phyloP scores from a whole-genome alignment of 768 basidiomycete species.

The Hydnomerulius pinastri region DNA sequence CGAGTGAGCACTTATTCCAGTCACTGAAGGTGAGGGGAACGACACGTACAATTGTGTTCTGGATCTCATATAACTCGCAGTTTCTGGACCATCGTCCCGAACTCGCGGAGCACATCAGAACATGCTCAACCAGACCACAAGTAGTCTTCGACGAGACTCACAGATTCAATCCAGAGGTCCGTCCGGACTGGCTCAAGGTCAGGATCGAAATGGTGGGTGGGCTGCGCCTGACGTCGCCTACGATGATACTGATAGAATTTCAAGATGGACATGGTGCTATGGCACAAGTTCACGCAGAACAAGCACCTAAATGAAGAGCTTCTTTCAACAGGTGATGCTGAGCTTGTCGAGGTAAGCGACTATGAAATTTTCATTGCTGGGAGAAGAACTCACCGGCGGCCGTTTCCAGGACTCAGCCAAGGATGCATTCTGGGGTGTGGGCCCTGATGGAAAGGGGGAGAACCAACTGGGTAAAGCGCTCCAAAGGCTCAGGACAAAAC shows the following conservation, averaged over 20 bases:
- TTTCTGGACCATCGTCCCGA: constrained; percentile 37
- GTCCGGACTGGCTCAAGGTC: constrained; percentile 35
- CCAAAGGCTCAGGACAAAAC: constrained; percentile 35
- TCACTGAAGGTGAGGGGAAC: constrained; percentile 37
- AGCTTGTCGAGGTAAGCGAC: constrained; percentile 40
- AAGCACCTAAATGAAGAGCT: constrained; percentile 34
- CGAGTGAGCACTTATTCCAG: constrained; percentile 51
- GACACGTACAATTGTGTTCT: not conserved
- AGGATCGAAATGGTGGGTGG: constrained; percentile 34
- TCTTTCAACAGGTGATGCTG: constrained; percentile 39
- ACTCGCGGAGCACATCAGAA: constrained; percentile 36
- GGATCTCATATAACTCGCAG: constrained; percentile 24
- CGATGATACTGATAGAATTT: not conserved
- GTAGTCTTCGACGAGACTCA: constrained; percentile 36
- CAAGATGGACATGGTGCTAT: constrained; percentile 44
- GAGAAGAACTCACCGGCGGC: constrained; percentile 14
- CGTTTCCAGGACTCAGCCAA: constrained; percentile 27
- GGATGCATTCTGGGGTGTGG: constrained; percentile 46
- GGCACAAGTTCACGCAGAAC: constrained; percentile 44
- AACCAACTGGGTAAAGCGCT: constrained; percentile 46
- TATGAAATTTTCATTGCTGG: constrained; percentile 1
- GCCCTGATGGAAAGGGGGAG: constrained; percentile 37
- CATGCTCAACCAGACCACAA: constrained; percentile 34
- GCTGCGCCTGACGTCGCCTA: not conserved
- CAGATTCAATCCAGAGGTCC: constrained; percentile 37